Percentiles rank a stretch among this genome's conserved stretches.
Evolutionary conservation across 1,139 yeast genomes (phyloP).

Genomic region (Geotrichum candidum): DNA sequence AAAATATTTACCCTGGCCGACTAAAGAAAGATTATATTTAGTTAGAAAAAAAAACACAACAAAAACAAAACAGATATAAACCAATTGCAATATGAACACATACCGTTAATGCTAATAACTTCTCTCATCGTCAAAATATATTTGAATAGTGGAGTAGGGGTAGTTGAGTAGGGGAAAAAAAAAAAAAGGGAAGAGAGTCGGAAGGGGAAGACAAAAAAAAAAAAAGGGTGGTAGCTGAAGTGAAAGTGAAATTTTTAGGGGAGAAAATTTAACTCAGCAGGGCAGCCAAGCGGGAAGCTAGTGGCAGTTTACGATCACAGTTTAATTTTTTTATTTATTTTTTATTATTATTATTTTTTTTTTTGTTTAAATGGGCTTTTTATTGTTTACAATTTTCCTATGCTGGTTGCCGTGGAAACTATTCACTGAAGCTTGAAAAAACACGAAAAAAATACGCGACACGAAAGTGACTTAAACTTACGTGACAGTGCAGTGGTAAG

Average conservation of each 20-base stretch:
- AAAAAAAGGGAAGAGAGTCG: not conserved
- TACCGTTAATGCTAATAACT: constrained; percentile 87
- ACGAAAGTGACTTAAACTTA: not conserved
- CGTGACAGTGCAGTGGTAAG: not conserved
- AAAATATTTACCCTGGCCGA: not conserved
- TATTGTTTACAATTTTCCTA: not conserved
- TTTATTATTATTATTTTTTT: no score
- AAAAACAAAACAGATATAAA: constrained; percentile 4
- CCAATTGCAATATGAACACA: constrained; percentile 30
- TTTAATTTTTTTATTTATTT: no score
- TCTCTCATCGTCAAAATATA: constrained; percentile 57
- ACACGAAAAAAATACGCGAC: not conserved
- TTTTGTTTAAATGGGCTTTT: not conserved
- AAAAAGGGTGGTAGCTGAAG: not conserved
- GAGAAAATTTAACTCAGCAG: not conserved
- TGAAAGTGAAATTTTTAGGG: not conserved
- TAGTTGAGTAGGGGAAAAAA: no score
- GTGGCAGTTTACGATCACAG: no score
- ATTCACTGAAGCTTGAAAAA: not conserved
- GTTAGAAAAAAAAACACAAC: not conserved
- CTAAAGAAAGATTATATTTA: not conserved
- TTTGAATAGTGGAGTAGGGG: no score
- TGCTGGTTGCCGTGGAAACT: not conserved
- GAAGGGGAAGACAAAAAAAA: not conserved
- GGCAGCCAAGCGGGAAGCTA: not conserved